These are phyloP conservation scores for Cardamine occulta DNA, from an alignment of 345 rosid genomes.

Conservation along the genomic window DNA sequence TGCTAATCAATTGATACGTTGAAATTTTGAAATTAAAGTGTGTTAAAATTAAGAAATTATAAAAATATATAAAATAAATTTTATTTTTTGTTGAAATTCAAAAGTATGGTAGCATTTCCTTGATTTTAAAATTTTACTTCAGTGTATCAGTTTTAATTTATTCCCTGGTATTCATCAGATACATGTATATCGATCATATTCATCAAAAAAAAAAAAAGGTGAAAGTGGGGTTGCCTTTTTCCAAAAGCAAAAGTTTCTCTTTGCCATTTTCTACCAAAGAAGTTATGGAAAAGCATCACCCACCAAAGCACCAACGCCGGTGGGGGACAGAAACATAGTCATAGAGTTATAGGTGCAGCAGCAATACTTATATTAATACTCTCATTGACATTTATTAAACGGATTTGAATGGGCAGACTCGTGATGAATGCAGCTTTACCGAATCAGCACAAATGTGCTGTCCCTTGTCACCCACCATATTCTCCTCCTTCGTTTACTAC, in stretches of 20 bases:
- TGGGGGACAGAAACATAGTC: slow-evolving; percentile 30
- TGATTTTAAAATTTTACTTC: neutral
- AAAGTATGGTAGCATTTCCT: neutral
- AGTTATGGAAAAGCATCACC: slow-evolving; percentile 6
- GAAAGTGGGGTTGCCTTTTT: slow-evolving; percentile 18
- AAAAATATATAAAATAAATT: no score
- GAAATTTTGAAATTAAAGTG: no score
- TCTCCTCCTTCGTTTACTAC: neutral
- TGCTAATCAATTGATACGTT: no score
- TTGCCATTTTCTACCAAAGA: slow-evolving; percentile 5
- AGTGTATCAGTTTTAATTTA: neutral
- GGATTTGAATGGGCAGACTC: no score
- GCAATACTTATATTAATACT: neutral
- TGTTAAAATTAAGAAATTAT: no score
- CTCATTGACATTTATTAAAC: slow-evolving; percentile 24
- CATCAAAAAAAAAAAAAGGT: neutral
- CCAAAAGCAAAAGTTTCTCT: slow-evolving; percentile 14
- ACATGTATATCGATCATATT: no score
- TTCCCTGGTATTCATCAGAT: neutral
- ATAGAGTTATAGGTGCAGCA: slow-evolving; percentile 1
- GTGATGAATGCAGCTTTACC: no score
- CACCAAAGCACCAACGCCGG: slow-evolving; percentile 5
- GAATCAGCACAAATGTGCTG: no score
- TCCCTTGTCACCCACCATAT: no score
- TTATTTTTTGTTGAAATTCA: no score